Percentiles rank a stretch among this genome's conserved stretches.
Conservation (phyloP, 1,284 basidiomycete species). For the Singerocomus inundabilis region DNA sequence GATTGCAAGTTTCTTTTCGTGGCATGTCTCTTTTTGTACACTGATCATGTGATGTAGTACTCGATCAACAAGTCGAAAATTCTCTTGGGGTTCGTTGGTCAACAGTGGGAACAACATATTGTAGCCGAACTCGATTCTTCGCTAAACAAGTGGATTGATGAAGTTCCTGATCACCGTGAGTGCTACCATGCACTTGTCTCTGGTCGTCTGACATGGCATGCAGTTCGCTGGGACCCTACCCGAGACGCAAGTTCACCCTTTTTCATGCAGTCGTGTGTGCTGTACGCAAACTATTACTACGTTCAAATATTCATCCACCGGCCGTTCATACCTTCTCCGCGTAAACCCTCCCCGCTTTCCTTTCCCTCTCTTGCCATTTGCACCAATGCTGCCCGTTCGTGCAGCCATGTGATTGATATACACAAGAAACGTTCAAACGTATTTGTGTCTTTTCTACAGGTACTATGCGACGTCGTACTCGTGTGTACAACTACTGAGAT, state of each 20-base stretch:
- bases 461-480: slow-evolving; percentile 12
- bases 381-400: slow-evolving; percentile 80
- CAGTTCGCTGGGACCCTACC: slow-evolving; percentile 75
- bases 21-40: background rate
- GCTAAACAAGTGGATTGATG: slow-evolving; percentile 75
- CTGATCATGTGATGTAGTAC: slow-evolving; percentile 45
- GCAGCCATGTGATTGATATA: slow-evolving; percentile 68
- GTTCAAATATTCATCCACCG: slow-evolving; percentile 79
- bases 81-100: slow-evolving; percentile 56
- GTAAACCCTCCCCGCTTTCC: slow-evolving; percentile 53
- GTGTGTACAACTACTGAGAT: slow-evolving; percentile 11
- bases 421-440: slow-evolving; percentile 38
- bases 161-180: slow-evolving; percentile 65
- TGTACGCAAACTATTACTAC: slow-evolving; percentile 71
- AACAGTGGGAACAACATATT: slow-evolving; percentile 64
- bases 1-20: slow-evolving; percentile 44
- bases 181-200: background rate
- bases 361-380: slow-evolving; percentile 81
- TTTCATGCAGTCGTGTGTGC: slow-evolving; percentile 67
- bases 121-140: slow-evolving; percentile 76
- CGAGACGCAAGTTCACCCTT: slow-evolving; percentile 51
- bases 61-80: slow-evolving; percentile 70
- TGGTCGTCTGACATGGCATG: slow-evolving; percentile 1
- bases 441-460: slow-evolving; percentile 43
- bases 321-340: slow-evolving; percentile 74